Base-by-base conservation (phyloP, 176 grass and related monocot genomes). In the Musa troglodytarum region DNA sequence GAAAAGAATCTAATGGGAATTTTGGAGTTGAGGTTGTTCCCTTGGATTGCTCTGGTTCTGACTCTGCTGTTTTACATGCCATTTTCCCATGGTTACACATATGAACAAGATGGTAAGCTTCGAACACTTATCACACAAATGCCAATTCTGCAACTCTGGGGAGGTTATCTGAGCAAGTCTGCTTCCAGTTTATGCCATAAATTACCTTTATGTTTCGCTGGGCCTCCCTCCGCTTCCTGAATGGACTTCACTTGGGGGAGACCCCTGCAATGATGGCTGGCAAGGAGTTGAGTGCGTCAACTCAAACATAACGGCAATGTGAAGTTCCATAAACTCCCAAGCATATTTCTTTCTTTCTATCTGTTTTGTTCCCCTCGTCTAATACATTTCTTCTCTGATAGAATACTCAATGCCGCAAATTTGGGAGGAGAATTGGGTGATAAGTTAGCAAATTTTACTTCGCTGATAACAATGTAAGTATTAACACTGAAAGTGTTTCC, bases 111-210 rank as follows among this genome's bases (percentile, higher is more conserved):
- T 64, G 74, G 74, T 77, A 25, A 77, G 34, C 0, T 52, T 52
- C 25, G 10, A 22, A 15, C 11, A 5, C 15, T 4, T 15, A 54
- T 55, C 22, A 53, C 57, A 21, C 57, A 19, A n/a, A 17, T 19
- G 19, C 9, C 12, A 14, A 17, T 16, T 16, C 11, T 56, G 68
- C 24, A 0, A 70, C 13, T 56, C 6, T 43, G 34, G 34, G 34
- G 34, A 43, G 34, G 34, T 43, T 43, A 43, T 43, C 34, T 43
- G 34, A 43, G 34, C 34, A 43, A 43, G 10, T 58, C 14, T 11
- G 8, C 17, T 77, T 82, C 53, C 81, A 98, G 94, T 98, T 87
- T 81, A 89, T 87, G 90, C 94, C 81, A 91, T 98, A 89, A 93
- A 93, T 81, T 85, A 72, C 59, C 58, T 98, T 52, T 98, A 91